Base-by-base conservation (phyloP, 140 eudicot species). In the Ambrosia hybrid region DNA sequence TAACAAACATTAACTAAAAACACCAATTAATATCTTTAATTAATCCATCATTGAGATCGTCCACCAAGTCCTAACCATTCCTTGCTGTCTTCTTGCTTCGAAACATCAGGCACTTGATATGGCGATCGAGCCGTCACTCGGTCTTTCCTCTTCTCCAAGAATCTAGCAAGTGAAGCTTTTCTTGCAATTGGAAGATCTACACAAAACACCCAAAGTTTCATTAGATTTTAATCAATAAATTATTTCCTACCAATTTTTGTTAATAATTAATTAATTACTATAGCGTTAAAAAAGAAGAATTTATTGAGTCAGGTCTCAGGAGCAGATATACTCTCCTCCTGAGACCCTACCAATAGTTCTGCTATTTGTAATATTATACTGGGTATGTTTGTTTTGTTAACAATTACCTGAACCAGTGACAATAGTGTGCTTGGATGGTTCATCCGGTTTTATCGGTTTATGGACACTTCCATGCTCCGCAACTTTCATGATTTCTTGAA, bases 101-200 rank as follows among this genome's bases (percentile, higher is more conserved):
- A 17, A 36, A 73, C 65, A 48, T 83, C 78, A 11, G 68, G 84
- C 12, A 62, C 64, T 57, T 69, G 83, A 67, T 85, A 87, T 4
- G 99, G 97, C 21, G 91, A 87, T 38, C 83, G 83, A 58, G 91
- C 91, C 0, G 82, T 81, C 3, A 92, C 75, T 41, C 97, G 87
- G 62, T 92, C 96, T 67, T 88, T 90, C 78, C 99, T 83, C 83
- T 94, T 94, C 90, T 94, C 97, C 76, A 94, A 78, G 79, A 94
- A 94, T 64, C 99, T 83, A 13, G 87, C 82, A 14, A 94, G 87
- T 0, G 99, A 94, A 65, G 92, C 92, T 75, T 86, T 90, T 84
- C 99, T 93, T 10, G 94, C 96, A 73, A 93, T 86, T 4, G 99
- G 99, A 68, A 93, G 87, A 87, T 90, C 98, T 85, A 82, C 38